Percentiles rank a stretch among this genome's conserved stretches.
phyloP scores from a whole-genome alignment of 352 stramenopile genomes.

The Halophytophthora polymorphica region DNA sequence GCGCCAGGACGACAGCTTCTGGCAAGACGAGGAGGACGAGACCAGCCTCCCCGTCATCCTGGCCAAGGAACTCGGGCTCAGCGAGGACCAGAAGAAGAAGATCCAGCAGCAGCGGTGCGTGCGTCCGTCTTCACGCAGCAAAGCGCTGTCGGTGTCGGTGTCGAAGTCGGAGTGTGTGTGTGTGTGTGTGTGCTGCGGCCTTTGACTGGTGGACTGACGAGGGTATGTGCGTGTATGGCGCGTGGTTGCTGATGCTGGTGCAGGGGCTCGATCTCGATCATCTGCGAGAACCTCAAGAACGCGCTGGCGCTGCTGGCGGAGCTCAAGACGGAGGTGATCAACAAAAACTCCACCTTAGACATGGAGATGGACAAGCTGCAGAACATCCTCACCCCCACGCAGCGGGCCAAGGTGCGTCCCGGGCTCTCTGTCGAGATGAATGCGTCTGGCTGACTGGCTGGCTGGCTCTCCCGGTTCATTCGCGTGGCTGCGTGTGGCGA shows the following conservation, averaged over 20 bases:
- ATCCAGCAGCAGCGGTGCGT: constrained; percentile 89
- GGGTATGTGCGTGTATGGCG: background rate
- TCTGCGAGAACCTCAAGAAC: constrained; percentile 89
- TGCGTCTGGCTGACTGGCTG: background rate
- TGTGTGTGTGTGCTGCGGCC: constrained; percentile 5
- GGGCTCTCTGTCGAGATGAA: background rate
- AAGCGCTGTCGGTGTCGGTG: background rate
- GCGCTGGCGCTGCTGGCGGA: constrained; percentile 85
- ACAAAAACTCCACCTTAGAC: constrained; percentile 92
- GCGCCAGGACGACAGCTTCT: constrained; percentile 89
- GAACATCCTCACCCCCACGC: constrained; percentile 91
- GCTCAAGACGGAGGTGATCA: constrained; percentile 82
- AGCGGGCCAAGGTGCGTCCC: constrained; percentile 82
- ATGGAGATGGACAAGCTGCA: constrained; percentile 93
- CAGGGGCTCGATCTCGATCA: constrained; percentile 56
- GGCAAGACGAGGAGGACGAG: constrained; percentile 86
- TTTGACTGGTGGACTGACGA: background rate
- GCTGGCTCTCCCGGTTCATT: background rate
- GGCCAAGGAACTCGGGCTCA: constrained; percentile 87
- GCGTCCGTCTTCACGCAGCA: background rate
- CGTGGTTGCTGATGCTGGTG: background rate
- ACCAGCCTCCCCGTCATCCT: constrained; percentile 90
- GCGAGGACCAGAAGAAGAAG: constrained; percentile 90
- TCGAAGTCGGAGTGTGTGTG: too few species aligned
- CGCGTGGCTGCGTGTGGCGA: background rate